Evolutionary conservation across 352 stramenopile genomes (phyloP).

Genomic region (Achlya hypogyna): DNA sequence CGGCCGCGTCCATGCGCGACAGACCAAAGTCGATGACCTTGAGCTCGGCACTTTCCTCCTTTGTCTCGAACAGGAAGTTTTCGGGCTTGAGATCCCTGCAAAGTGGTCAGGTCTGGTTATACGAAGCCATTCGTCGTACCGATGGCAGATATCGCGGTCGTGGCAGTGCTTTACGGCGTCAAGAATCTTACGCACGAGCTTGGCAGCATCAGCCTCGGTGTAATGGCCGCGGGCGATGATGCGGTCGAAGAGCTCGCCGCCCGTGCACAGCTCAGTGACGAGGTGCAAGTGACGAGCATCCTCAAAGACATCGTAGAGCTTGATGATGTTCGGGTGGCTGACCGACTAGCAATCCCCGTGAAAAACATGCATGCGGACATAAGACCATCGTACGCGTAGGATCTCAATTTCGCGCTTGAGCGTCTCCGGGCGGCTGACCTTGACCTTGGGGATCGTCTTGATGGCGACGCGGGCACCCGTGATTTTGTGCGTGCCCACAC

Average conservation of each 20-base stretch:
- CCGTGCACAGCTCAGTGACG: slow-evolving; percentile 96
- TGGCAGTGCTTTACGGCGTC: slow-evolving; percentile 96
- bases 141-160: slow-evolving; percentile 94
- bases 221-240: slow-evolving; percentile 91
- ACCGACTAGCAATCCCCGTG: slow-evolving; percentile 35
- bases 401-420: slow-evolving; percentile 91
- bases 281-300: slow-evolving; percentile 95
- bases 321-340: slow-evolving; percentile 97
- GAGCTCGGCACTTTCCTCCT: slow-evolving; percentile 84
- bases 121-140: slow-evolving; percentile 20
- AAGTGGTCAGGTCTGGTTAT: neutral
- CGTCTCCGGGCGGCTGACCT: slow-evolving; percentile 92
- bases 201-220: slow-evolving; percentile 93
- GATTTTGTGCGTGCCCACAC: slow-evolving; percentile 89
- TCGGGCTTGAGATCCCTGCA: slow-evolving; percentile 94
- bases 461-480: slow-evolving; percentile 95
- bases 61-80: slow-evolving; percentile 93
- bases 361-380: neutral
- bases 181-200: slow-evolving; percentile 95
- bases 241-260: slow-evolving; percentile 93
- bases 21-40: slow-evolving; percentile 99
- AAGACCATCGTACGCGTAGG: slow-evolving; percentile 44
- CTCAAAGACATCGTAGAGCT: slow-evolving; percentile 96
- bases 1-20: slow-evolving; percentile 80
- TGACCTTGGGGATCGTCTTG: slow-evolving; percentile 97